Evolutionary conservation across 208 protist species (phyloP).

Genomic region (Crithidia sp.): DNA sequence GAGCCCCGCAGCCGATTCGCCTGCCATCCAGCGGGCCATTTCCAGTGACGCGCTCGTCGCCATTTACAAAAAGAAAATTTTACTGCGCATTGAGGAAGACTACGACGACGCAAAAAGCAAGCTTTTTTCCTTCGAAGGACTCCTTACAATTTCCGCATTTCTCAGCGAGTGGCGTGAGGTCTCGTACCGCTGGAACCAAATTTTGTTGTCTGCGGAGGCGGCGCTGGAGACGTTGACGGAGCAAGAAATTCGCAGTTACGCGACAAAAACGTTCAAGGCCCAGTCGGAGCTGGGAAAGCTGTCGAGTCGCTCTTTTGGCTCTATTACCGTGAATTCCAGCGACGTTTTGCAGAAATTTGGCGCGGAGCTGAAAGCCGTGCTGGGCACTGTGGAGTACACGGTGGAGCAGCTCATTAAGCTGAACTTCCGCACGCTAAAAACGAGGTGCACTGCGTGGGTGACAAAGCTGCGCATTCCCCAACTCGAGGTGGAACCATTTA

Average conservation of each 20-base stretch:
- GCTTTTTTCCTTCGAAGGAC: slow-evolving; percentile 39
- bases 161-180: slow-evolving; percentile 40
- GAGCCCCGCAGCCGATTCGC: slow-evolving; percentile 8
- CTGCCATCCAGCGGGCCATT: slow-evolving; percentile 15
- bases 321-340: slow-evolving; percentile 49
- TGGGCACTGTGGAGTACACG: slow-evolving; percentile 40
- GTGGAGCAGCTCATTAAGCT: slow-evolving; percentile 38
- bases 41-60: slow-evolving; percentile 31
- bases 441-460: slow-evolving; percentile 36
- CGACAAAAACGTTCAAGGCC: slow-evolving; percentile 45
- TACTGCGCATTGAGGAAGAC: slow-evolving; percentile 30
- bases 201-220: slow-evolving; percentile 11
- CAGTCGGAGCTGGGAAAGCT: slow-evolving; percentile 53
- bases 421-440: slow-evolving; percentile 37
- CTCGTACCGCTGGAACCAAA: slow-evolving; percentile 26
- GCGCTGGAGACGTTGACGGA: slow-evolving; percentile 38
- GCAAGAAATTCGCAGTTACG: slow-evolving; percentile 46
- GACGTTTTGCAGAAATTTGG: slow-evolving; percentile 26
- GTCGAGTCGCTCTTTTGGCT: slow-evolving; percentile 39
- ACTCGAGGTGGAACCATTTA: slow-evolving; percentile 43
- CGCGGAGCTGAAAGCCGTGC: slow-evolving; percentile 42
- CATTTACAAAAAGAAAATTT: slow-evolving; percentile 29
- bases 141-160: slow-evolving; percentile 40
- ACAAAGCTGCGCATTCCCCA: slow-evolving; percentile 38
- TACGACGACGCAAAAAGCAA: slow-evolving; percentile 45